Evolutionary conservation across 768 basidiomycete species (phyloP).

Genomic region (Rhizopogon roseolus): DNA sequence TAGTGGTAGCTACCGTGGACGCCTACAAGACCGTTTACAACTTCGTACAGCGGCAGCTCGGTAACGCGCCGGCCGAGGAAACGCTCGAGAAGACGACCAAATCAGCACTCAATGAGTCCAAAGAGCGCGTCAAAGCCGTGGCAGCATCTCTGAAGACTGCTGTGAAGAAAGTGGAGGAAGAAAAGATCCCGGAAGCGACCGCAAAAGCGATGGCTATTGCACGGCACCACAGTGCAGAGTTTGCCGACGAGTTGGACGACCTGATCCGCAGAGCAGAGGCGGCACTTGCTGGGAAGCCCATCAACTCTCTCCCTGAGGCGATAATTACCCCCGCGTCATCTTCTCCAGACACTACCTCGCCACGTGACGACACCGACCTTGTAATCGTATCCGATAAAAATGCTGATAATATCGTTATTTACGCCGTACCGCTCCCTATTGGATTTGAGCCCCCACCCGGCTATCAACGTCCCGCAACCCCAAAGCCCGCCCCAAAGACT

Average conservation of each 20-base stretch:
- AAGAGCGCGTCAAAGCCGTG: conserved; percentile 37
- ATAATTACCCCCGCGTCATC: conserved; percentile 16
- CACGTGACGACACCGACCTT: conserved; percentile 20
- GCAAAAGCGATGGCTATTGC: conserved; percentile 38
- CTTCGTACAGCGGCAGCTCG: conserved; percentile 43
- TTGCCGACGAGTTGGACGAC: conserved; percentile 61
- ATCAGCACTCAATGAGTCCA: conserved; percentile 38
- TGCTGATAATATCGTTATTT: conserved; percentile 38
- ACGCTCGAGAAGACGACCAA: conserved; percentile 28
- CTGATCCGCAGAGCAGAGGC: conserved; percentile 71
- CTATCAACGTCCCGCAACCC: conserved; percentile 57
- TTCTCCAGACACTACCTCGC: conserved; percentile 21
- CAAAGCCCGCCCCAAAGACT: conserved; percentile 36
- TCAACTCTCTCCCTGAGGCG: conserved; percentile 20
- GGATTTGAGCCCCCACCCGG: conserved; percentile 95
- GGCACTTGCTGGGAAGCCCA: conserved; percentile 48
- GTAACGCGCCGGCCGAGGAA: conserved; percentile 35
- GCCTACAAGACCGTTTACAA: conserved; percentile 43
- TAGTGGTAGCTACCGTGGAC: conserved; percentile 48
- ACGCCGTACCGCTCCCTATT: conserved; percentile 75
- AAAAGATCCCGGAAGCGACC: conserved; percentile 17
- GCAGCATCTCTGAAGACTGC: conserved; percentile 45
- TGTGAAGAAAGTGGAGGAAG: conserved; percentile 33
- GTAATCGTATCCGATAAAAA: conserved; percentile 19
- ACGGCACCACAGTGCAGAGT: conserved; percentile 41